Conservation (phyloP, 495 filamentous ascomycete species). For the Talaromyces thailandensis region DNA sequence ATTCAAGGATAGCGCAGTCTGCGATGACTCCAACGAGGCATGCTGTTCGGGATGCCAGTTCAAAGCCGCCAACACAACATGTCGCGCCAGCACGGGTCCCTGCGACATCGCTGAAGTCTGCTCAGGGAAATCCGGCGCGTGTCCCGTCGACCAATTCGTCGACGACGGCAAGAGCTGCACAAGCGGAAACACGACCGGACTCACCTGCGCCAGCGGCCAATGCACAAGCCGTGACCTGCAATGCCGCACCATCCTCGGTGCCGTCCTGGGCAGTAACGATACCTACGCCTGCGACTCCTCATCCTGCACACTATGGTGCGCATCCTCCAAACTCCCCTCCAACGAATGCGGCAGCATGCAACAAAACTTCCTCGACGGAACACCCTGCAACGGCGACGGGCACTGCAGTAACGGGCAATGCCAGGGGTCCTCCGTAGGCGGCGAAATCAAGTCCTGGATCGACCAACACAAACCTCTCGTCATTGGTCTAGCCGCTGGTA, state of each 20-base stretch:
- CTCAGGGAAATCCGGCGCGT: conserved; percentile 60
- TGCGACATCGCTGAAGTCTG: conserved; percentile 86
- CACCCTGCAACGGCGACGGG: conserved; percentile 74
- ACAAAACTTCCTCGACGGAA: conserved; percentile 94
- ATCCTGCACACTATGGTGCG: conserved; percentile 70
- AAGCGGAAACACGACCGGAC: conserved; percentile 40
- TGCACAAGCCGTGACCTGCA: conserved; percentile 90
- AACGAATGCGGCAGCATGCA: conserved; percentile 64
- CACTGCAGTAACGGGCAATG: conserved; percentile 68
- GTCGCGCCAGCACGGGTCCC: conserved; percentile 63
- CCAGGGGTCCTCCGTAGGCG: conserved; percentile 48
- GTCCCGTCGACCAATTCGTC: conserved; percentile 61
- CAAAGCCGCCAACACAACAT: conserved; percentile 55
- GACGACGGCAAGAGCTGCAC: conserved; percentile 60
- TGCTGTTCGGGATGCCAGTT: conserved; percentile 80
- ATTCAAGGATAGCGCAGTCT: conserved; percentile 66
- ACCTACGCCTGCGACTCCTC: conserved; percentile 71
- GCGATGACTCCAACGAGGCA: conserved; percentile 85
- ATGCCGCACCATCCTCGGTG: conserved; percentile 80
- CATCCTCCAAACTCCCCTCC: conserved; percentile 55
- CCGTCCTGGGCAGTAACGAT: conserved; percentile 62
- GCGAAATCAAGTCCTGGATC: conserved; percentile 60
- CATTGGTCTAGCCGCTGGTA: conserved; percentile 59
- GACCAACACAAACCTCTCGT: conserved; percentile 61
- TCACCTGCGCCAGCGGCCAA: conserved; percentile 87